Evolutionary conservation across 495 filamentous ascomycete genomes (phyloP), one percentile per base, ranked within the genome.

Genomic region (Hypoxylon fuscum): DNA sequence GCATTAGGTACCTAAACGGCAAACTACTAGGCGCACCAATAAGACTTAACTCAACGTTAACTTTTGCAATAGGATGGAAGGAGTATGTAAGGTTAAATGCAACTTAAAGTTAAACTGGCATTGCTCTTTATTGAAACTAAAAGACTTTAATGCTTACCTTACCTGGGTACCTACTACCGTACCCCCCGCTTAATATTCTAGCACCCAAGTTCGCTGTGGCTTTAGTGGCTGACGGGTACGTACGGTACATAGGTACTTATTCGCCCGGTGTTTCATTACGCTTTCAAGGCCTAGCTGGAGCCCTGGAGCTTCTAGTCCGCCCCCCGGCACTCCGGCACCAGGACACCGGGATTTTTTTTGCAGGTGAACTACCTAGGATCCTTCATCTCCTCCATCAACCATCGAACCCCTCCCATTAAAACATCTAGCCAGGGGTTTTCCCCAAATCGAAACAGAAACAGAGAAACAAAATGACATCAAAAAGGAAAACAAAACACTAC

Each of bases 311-410:
- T 56, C 46, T 56, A 48, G 29, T 64, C 54, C 61, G 61, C 41
- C 41, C 47, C 40, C 49, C 64, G 59, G 59, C 55, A 59, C 53
- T 63, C 58, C 58, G 59, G 59, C 59, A 63, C 59, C 64, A 68
- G 35, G 40, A 59, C 55, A 53, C 49, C 59, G 59, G 59, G 59
- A 55, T 62, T 23, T 34, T 37, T 44, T 58, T 47, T 65, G 62
- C 62, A 60, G 52, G 63, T 57, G 52, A 61, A 57, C 58, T 59
- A n/a, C 58, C 58, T 59, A n/a, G 62, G 14, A 45, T 56, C 56
- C 55, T 52, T 57, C 53, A 40, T 52, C 52, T 56, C 38, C 41
- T 15, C 25, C 17, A 2, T 27, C 44, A 6, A 10, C 43, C 43
- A n/a, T 20, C 15, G n/a, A 45, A 27, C 62, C 56, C 55, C 56